Conservation (phyloP, 805 yeast species). For the Cyberlindnera bimundalis region DNA sequence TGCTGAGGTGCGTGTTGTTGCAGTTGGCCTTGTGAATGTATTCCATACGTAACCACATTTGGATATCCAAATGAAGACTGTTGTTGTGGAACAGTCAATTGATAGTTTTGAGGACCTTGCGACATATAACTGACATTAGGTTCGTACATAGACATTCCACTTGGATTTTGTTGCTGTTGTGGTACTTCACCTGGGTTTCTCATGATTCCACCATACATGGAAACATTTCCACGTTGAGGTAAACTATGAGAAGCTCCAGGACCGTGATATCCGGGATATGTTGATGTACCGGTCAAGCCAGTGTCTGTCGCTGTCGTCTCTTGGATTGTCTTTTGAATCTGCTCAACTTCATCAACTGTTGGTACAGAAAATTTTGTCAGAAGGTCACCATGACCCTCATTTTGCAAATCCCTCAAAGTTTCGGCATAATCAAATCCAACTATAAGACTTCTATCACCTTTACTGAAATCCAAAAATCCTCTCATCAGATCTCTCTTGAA, state of each 20-base stretch:
- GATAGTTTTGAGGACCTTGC: not conserved
- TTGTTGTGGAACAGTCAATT: too few relatives aligned
- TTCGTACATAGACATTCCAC: not conserved
- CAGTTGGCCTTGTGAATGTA: too few relatives aligned
- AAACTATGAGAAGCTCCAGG: not conserved
- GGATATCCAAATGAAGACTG: constrained; percentile 2
- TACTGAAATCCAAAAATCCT: constrained; percentile 41
- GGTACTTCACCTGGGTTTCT: not conserved
- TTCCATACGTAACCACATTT: not conserved
- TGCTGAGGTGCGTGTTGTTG: too few relatives aligned
- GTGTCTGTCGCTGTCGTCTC: not conserved
- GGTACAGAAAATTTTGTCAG: constrained; percentile 18
- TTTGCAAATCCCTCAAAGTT: constrained; percentile 15
- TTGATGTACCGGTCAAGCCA: too few relatives aligned
- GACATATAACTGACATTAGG: not conserved
- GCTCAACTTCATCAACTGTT: constrained; percentile 14
- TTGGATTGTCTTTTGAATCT: constrained; percentile 3
- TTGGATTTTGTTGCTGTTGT: not conserved
- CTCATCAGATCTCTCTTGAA: constrained; percentile 49
- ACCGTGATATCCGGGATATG: constrained; percentile 1
- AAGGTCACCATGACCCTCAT: constrained; percentile 18
- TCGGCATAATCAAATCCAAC: constrained; percentile 31
- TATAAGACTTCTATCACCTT: constrained; percentile 27
- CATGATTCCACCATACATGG: constrained; percentile 1
- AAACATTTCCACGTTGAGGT: not conserved